Evolutionary conservation across 306 rosid genomes (phyloP).

Genomic region (Trifolium pratense): DNA sequence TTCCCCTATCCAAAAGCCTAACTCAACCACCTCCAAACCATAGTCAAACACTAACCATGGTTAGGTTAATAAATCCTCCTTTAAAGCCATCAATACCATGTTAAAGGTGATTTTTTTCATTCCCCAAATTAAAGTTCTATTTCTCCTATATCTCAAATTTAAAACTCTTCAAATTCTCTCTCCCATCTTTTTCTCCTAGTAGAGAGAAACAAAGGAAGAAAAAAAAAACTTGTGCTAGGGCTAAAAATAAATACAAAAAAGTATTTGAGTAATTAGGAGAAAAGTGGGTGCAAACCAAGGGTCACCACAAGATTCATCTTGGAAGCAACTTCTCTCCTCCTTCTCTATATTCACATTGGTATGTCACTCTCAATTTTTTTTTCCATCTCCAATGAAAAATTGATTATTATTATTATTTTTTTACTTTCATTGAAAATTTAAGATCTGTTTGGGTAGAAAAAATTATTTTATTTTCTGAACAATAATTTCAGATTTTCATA

Average conservation of each 20-base stretch:
- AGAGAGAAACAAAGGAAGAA: neutral
- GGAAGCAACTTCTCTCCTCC: neutral
- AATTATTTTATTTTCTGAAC: constrained; percentile 13
- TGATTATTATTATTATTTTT: neutral
- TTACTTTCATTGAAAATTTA: constrained; percentile 3
- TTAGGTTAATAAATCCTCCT: constrained; percentile 30
- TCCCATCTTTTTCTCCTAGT: neutral
- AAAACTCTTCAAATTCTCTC: neutral
- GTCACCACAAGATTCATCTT: constrained; percentile 21
- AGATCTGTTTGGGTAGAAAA: neutral
- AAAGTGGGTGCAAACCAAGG: constrained; percentile 14
- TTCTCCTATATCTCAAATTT: neutral
- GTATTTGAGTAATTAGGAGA: neutral
- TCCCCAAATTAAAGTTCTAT: neutral
- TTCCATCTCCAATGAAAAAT: constrained; percentile 18
- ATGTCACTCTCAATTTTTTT: constrained; percentile 21
- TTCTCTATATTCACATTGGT: constrained; percentile 33
- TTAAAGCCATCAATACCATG: neutral
- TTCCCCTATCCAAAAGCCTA: constrained; percentile 5
- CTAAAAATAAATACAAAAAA: constrained; percentile 4
- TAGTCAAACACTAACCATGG: constrained; percentile 54
- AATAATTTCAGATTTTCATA: constrained; percentile 6
- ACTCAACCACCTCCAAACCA: constrained; percentile 44
- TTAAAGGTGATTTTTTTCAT: neutral
- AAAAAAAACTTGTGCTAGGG: neutral